Evolutionary conservation across 73 alveolate genomes (phyloP), one percentile per base, ranked within the genome.

Genomic region (Paramecium bursaria): DNA sequence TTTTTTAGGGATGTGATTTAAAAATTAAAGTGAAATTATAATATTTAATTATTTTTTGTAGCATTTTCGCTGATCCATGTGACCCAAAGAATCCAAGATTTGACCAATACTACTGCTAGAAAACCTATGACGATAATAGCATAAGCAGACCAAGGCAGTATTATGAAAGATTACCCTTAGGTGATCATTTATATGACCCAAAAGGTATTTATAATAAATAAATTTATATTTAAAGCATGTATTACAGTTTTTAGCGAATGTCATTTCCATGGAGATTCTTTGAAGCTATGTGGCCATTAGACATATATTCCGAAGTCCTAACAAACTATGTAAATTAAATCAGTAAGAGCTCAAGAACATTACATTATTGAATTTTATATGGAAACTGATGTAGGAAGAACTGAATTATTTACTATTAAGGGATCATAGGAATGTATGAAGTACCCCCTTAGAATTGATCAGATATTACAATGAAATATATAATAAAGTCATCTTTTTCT

Each of bases 171-270:
- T 5, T 7, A 7, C 49, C 49, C 5, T 39, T 39, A 7, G 19
- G 44, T 39, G 39, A 67, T 67, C 14, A 31, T 67, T 25, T 19
- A 35, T 67, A 67, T 42, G 82, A 67, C 19, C 44, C 33, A 5
- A 67, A 47, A 44, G 82, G 82, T 67, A 35, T 0, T 42, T 0
- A 39, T 15, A 48, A 25, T 5, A 7, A 6, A 17, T n/a, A n/a
- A n/a, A n/a, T n/a, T n/a, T n/a, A n/a, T 67, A n/a, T 33, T 31
- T 3, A 26, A 39, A 67, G 82, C 60, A 7, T 67, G 82, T 67
- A 67, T 67, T 4, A 67, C 82, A 39, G 82, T 67, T 42, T 67
- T 39, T 67, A 67, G 82, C 44, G 27, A 67, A 35, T 67, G 82
- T 42, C 14, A 67, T 67, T 67, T 33, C 22, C 33, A 67, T 15